phyloP scores from a whole-genome alignment of 2,329 filamentous ascomycete species.

The Colletotrichum gloeosporioides region DNA sequence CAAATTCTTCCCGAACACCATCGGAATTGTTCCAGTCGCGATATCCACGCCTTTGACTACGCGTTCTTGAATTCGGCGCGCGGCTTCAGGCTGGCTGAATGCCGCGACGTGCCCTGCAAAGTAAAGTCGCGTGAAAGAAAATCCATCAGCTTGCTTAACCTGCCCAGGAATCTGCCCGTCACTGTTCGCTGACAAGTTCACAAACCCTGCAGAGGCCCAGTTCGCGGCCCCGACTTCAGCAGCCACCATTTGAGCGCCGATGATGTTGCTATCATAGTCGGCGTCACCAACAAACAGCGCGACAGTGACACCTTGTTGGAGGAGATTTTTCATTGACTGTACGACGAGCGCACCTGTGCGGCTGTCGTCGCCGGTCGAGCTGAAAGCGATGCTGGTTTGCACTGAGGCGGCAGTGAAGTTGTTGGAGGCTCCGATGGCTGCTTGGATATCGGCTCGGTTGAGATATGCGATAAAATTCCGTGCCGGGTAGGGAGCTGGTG shows the following conservation, averaged over 20 bases:
- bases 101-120: slow-evolving; percentile 4
- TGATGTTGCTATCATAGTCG: slow-evolving; percentile 13
- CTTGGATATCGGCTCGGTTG: background rate
- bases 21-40: background rate
- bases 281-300: slow-evolving; percentile 5
- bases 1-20: background rate
- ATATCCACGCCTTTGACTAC: slow-evolving; percentile 5
- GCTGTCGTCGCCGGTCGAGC: slow-evolving; percentile 9
- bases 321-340: background rate
- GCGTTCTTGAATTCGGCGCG: background rate
- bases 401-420: background rate
- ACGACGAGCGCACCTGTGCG: background rate
- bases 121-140: background rate
- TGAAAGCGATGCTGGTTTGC: background rate
- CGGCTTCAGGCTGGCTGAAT: slow-evolving; percentile 3
- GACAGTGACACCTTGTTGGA: background rate
- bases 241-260: background rate
- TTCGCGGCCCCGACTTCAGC: background rate
- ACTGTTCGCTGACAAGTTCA: background rate
- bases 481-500: background rate
- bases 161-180: slow-evolving; percentile 8
- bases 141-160: slow-evolving; percentile 4
- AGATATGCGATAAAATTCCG: background rate
- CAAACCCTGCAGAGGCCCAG: slow-evolving; percentile 1
- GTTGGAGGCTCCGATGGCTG: slow-evolving; percentile 2